Percentiles rank a stretch among this genome's conserved stretches.
phyloP scores from a whole-genome alignment of 2,329 filamentous ascomycete species.

The Fusarium sp. region DNA sequence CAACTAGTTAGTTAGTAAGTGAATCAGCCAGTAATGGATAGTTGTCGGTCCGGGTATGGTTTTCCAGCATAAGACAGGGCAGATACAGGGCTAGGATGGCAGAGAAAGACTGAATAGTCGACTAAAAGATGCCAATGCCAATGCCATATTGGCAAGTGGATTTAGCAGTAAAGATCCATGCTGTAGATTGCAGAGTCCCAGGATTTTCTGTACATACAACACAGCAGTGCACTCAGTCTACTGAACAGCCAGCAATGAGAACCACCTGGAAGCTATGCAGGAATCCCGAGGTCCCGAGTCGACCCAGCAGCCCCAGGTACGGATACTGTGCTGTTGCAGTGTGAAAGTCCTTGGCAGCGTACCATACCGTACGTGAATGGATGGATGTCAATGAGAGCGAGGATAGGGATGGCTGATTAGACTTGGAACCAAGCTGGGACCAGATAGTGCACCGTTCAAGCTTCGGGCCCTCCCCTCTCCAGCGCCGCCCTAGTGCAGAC shows the following conservation, averaged over 20 bases:
- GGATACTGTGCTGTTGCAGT: not conserved
- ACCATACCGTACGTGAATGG: not conserved
- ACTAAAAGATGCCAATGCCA: conserved; percentile 2
- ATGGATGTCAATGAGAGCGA: conserved; percentile 4
- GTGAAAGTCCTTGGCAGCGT: not conserved
- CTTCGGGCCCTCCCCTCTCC: conserved; percentile 32
- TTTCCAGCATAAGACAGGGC: conserved; percentile 21
- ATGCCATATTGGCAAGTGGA: conserved; percentile 14
- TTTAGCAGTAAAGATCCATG: conserved; percentile 25
- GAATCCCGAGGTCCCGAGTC: not conserved
- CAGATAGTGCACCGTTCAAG: conserved; percentile 12
- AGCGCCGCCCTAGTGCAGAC: conserved; percentile 22
- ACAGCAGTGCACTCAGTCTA: not conserved
- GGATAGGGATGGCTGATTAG: conserved; percentile 20
- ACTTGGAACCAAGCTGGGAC: not conserved
- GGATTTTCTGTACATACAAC: not conserved
- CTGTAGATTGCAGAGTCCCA: not conserved
- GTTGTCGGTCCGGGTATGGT: conserved; percentile 15
- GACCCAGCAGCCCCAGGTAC: not conserved
- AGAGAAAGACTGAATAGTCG: conserved; percentile 1
- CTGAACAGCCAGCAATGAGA: not conserved
- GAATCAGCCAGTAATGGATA: not conserved
- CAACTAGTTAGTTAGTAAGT: not conserved
- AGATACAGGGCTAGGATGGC: not conserved
- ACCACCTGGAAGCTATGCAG: not conserved